phyloP scores from a whole-genome alignment of 2,329 filamentous ascomycete species.

The Stagonosporopsis cucurbitacearum region DNA sequence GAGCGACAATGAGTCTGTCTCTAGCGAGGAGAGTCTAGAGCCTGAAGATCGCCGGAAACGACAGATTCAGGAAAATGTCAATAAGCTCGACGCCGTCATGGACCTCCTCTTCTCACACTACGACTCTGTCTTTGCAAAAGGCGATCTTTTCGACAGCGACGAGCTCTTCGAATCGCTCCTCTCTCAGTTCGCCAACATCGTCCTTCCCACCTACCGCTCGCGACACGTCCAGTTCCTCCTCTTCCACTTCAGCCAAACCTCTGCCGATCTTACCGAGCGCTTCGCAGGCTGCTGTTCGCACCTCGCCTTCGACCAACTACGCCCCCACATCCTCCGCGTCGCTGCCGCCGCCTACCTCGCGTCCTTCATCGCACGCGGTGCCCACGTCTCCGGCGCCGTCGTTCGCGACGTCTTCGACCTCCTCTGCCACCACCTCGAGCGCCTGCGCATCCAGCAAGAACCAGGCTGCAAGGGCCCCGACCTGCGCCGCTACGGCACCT shows the following conservation, averaged over 20 bases:
- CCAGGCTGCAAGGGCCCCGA: constrained; percentile 81
- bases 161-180: constrained; percentile 80
- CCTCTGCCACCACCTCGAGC: constrained; percentile 77
- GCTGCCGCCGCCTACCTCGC: constrained; percentile 90
- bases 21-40: constrained; percentile 66
- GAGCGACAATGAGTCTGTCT: constrained; percentile 74
- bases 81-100: constrained; percentile 90
- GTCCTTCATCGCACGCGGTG: constrained; percentile 90
- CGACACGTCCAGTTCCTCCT: constrained; percentile 94
- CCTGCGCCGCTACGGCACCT: constrained; percentile 79
- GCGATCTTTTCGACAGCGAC: constrained; percentile 69
- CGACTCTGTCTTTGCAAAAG: constrained; percentile 71
- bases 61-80: constrained; percentile 78
- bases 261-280: constrained; percentile 76
- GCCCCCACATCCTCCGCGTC: constrained; percentile 75
- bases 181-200: constrained; percentile 83
- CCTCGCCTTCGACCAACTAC: constrained; percentile 69
- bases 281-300: constrained; percentile 82
- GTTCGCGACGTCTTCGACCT: constrained; percentile 85
- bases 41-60: constrained; percentile 68
- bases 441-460: constrained; percentile 76
- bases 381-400: constrained; percentile 75
- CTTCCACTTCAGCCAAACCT: constrained; percentile 91
- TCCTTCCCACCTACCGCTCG: constrained; percentile 89
- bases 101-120: constrained; percentile 88